Base-by-base conservation (phyloP, 2,329 filamentous ascomycete genomes). In the Aspergillus sp. region DNA sequence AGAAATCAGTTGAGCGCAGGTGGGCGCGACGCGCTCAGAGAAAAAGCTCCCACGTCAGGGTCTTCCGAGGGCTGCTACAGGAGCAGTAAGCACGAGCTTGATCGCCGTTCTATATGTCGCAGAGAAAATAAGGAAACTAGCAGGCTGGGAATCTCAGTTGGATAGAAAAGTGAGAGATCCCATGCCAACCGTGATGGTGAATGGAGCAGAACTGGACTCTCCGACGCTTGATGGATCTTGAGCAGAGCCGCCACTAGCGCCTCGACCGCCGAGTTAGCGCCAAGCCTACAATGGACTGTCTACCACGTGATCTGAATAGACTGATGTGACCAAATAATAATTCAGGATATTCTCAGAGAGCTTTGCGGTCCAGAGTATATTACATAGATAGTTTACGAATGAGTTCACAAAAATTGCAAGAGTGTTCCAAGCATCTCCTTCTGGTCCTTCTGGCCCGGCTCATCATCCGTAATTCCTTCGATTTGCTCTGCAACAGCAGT, bases 351-450 rank as follows among this genome's bases (percentile, higher is more conserved):
- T 19, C 19, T 19, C 19, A 19, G 2, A 19, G 19, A 4, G 19
- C 2, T 19, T 19, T 19, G 19, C 19, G 19, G 4, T 19, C 19
- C 19, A 19, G 19, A 2, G 19, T 19, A 19, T 19, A 19, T 19
- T 19, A 19, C 19, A 27, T 34, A 35, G 27, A 34, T 9, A 37
- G 28, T 42, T 6, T 6, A 27, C 1, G 12, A 28, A 33, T 46
- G 42, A 49, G 11, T 40, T 56, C 43, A 61, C 44, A 70, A 39
- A 46, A 69, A 71, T 37, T 67, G 64, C 37, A 71, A 58, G 44
- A 88, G 65, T 3, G 83, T 82, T 44, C 70, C 72, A 37, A 88
- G 65, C 81, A 88, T 86, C 46, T 87, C 84, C 53, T 76, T 78
- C 45, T 70, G 68, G 48, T 73, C 68, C 42, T 69, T 70, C 49